Evolutionary conservation across 305 asterid genomes (phyloP).

Genomic region (Plantago rigida): DNA sequence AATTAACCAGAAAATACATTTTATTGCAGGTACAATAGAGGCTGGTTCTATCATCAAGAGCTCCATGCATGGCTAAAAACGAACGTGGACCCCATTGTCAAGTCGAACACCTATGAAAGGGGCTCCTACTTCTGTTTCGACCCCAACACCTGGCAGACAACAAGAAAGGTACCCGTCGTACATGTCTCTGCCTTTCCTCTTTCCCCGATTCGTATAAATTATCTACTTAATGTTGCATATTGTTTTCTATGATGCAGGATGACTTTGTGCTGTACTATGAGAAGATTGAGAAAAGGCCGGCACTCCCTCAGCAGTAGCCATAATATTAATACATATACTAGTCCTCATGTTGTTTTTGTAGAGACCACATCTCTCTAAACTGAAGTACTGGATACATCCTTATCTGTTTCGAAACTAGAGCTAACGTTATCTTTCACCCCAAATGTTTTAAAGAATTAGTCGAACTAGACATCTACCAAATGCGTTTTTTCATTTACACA

Average conservation of each 20-base stretch:
- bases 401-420: not conserved
- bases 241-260: conserved; percentile 44
- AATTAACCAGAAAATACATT: not conserved
- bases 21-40: conserved; percentile 50
- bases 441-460: not conserved
- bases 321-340: not conserved
- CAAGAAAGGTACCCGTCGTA: conserved; percentile 47
- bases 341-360: conserved; percentile 9
- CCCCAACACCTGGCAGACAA: conserved; percentile 67
- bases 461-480: not conserved
- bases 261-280: conserved; percentile 67
- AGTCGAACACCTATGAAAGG: conserved; percentile 59
- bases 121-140: conserved; percentile 67
- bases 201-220: conserved; percentile 1
- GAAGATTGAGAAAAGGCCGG: conserved; percentile 61
- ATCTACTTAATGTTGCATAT: not conserved
- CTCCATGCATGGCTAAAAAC: conserved; percentile 56
- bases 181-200: not conserved
- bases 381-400: not conserved
- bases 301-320: conserved; percentile 37
- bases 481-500: not conserved
- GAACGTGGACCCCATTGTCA: conserved; percentile 62
- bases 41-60: conserved; percentile 80
- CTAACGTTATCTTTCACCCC: not conserved
- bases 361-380: conserved; percentile 3